Evolutionary conservation across 148 eudicot species (phyloP).

Genomic region (Linanthus parryae): DNA sequence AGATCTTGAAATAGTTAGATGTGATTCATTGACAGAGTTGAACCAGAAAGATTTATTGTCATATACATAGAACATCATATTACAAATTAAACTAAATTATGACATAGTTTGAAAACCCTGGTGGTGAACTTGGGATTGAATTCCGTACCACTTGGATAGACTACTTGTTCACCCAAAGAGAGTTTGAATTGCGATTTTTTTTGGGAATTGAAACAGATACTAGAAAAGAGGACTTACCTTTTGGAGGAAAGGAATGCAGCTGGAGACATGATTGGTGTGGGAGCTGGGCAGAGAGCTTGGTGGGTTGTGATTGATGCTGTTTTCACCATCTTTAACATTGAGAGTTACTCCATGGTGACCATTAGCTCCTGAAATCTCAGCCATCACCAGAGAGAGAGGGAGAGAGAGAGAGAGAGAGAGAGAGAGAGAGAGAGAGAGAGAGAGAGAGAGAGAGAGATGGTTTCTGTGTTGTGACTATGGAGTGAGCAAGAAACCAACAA

Average conservation of each 20-base stretch:
- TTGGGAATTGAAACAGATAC: not conserved
- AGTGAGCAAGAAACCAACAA: not conserved
- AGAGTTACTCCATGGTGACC: constrained; percentile 42
- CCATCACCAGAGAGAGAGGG: constrained; percentile 29
- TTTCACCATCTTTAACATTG: constrained; percentile 27
- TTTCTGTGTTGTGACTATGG: no score
- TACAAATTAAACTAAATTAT: no score
- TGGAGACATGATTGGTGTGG: constrained; percentile 14
- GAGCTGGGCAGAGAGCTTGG: constrained; percentile 17
- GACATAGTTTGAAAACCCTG: no score
- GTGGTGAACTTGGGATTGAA: no score
- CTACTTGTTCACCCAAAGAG: no score
- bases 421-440: constrained; percentile 7
- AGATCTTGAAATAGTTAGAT: no score
- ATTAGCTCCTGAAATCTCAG: constrained; percentile 45
- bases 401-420: not conserved
- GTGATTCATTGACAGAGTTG: no score
- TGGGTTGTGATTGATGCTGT: constrained; percentile 4
- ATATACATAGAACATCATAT: no score
- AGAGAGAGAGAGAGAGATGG: no score
- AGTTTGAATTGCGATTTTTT: no score
- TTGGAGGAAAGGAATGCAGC: constrained; percentile 42
- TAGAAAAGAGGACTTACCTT: constrained; percentile 34
- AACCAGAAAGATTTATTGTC: no score
- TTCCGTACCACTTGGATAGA: no score